These are phyloP conservation scores for Penicillium griseofulvum DNA, from an alignment of 2,329 filamentous ascomycete genomes.

Conservation along the genomic window DNA sequence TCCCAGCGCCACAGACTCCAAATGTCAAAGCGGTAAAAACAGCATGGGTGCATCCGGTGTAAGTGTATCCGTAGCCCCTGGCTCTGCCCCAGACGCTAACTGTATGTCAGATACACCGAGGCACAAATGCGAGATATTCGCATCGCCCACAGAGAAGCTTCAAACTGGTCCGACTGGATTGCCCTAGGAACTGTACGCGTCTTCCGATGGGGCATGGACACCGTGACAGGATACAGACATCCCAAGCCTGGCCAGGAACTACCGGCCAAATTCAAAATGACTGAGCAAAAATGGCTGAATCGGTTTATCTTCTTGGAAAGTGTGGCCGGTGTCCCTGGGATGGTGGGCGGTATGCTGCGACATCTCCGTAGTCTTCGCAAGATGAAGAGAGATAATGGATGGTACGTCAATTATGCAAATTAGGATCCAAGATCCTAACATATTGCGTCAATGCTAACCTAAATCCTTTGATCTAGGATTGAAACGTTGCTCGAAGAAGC, in stretches of 20 bases:
- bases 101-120: constrained; percentile 61
- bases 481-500: constrained; percentile 86
- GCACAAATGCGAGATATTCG: constrained; percentile 72
- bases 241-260: constrained; percentile 51
- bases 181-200: constrained; percentile 75
- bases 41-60: constrained; percentile 67
- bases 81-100: constrained; percentile 11
- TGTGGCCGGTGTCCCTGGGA: constrained; percentile 91
- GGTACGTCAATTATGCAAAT: constrained; percentile 44
- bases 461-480: constrained; percentile 58
- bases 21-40: constrained; percentile 62
- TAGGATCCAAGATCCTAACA: background rate
- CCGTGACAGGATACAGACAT: constrained; percentile 77
- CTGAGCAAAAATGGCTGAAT: constrained; percentile 83
- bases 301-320: constrained; percentile 92
- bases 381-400: constrained; percentile 91
- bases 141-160: constrained; percentile 72
- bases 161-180: constrained; percentile 71
- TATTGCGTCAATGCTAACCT: background rate
- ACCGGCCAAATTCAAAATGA: constrained; percentile 64
- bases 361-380: constrained; percentile 80
- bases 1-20: constrained; percentile 57
- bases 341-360: constrained; percentile 92
- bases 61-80: constrained; percentile 17
- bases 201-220: constrained; percentile 76